Base-by-base conservation (phyloP, 2,329 filamentous ascomycete species). In the Metarhizium robertsii region DNA sequence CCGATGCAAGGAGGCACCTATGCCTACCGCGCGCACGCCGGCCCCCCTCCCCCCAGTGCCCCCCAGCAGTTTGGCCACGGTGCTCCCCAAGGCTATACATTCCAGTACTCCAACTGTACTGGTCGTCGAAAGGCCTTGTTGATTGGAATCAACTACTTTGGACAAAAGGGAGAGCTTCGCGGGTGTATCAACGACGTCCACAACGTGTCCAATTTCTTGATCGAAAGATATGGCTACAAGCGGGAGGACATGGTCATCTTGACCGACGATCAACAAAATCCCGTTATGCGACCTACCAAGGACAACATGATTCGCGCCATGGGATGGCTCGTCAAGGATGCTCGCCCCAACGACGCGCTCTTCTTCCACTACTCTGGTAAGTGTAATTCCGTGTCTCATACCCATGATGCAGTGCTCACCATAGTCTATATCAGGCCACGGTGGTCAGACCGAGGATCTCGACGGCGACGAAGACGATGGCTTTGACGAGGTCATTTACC, bases 121-220 rank as follows among this genome's bases (percentile, higher is more conserved):
- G 87, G 87, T 53, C 80, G 79, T 60, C 79, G 87, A 64, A 90
- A 89, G 74, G 87, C 87, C 7, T 73, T 91, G 55, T 73, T 91
- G 55, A 88, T 91, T 59, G 87, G 87, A 53, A 89, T 91, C 76
- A 91, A 91, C 76, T 91, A 91, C 74, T 86, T 90, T 63, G 83
- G 84, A 53, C 84, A 88, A 66, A 72, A 83, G 25, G 86, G 82
- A 51, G 85, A 89, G 75, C 79, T 91, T 53, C 77, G 83, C 57
- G 87, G 87, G 47, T 91, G 87, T 71, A 89, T 91, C 78, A 91
- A 91, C 71, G 87, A 91, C 67, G 85, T 87, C 38, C 84, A 86
- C 72, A 91, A 91, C 67, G 81, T 91, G 70, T 88, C 85, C 36
- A 72, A 73, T 54, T 91, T 89, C 69, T 72, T 91, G 58, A 83